Evolutionary conservation across 2,329 filamentous ascomycete species (phyloP).

Genomic region (Ascochyta pisi): DNA sequence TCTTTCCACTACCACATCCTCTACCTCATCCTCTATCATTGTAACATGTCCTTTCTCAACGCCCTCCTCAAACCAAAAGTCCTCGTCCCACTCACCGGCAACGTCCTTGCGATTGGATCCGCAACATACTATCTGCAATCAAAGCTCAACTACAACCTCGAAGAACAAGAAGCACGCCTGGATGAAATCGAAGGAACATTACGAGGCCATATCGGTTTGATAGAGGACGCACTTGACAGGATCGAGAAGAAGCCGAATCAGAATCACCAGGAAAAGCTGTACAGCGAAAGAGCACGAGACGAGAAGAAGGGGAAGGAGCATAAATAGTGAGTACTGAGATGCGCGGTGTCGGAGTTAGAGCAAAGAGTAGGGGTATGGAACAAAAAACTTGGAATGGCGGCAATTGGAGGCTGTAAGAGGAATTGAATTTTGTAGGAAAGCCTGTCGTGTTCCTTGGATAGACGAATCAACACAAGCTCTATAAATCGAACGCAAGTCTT

Average conservation of each 20-base stretch:
- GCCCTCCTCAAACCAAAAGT: constrained; percentile 8
- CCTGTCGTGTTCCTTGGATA: too few relatives aligned
- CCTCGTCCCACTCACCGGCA: constrained; percentile 23
- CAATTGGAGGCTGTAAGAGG: too few relatives aligned
- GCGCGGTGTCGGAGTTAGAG: too few relatives aligned
- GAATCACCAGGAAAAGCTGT: constrained; percentile 49
- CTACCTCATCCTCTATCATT: neutral
- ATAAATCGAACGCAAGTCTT: too few relatives aligned
- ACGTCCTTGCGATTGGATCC: constrained; percentile 27
- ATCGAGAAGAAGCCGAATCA: constrained; percentile 52
- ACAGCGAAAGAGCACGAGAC: constrained; percentile 26
- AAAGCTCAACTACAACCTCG: constrained; percentile 52
- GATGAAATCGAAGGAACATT: constrained; percentile 58
- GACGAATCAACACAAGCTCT: too few relatives aligned
- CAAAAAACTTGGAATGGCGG: too few relatives aligned
- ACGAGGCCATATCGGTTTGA: constrained; percentile 56
- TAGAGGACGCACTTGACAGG: constrained; percentile 55
- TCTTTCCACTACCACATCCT: too few relatives aligned
- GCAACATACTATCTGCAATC: constrained; percentile 38
- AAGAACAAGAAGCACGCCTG: constrained; percentile 57
- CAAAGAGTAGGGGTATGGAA: too few relatives aligned
- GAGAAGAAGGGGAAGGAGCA: constrained; percentile 19
- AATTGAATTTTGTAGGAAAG: too few relatives aligned
- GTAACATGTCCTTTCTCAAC: constrained; percentile 16
- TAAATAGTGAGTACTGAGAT: neutral